Evolutionary conservation across 2,329 filamentous ascomycete genomes (phyloP).

Genomic region (Curvularia hawaiiensis): DNA sequence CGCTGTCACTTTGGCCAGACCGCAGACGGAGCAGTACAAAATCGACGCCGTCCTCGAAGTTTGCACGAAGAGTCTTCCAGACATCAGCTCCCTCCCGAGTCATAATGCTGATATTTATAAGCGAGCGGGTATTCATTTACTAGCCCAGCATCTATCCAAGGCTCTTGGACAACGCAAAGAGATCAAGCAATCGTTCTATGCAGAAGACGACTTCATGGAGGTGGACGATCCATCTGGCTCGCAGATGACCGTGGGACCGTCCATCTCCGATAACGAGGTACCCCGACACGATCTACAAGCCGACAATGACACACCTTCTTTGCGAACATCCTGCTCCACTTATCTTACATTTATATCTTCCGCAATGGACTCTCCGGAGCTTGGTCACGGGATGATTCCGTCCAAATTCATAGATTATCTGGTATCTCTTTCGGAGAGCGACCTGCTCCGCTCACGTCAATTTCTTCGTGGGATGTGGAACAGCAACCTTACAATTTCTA

Average conservation of each 20-base stretch:
- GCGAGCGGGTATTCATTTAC: slow-evolving; percentile 40
- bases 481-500: slow-evolving; percentile 29
- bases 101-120: slow-evolving; percentile 28
- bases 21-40: slow-evolving; percentile 50
- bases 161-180: slow-evolving; percentile 37
- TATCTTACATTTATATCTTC: slow-evolving; percentile 39
- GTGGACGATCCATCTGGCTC: slow-evolving; percentile 69
- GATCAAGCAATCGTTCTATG: slow-evolving; percentile 40
- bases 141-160: slow-evolving; percentile 39
- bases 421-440: slow-evolving; percentile 32
- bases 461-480: slow-evolving; percentile 36
- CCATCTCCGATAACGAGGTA: slow-evolving; percentile 44
- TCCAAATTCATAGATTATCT: slow-evolving; percentile 36
- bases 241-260: slow-evolving; percentile 57
- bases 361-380: slow-evolving; percentile 15
- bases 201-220: slow-evolving; percentile 64
- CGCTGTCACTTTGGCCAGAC: slow-evolving; percentile 41
- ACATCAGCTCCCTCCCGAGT: slow-evolving; percentile 23
- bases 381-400: slow-evolving; percentile 27
- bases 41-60: slow-evolving; percentile 51
- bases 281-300: slow-evolving; percentile 54
- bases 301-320: slow-evolving; percentile 30
- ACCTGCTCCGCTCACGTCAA: slow-evolving; percentile 38
- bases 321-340: slow-evolving; percentile 37
- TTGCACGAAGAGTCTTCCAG: slow-evolving; percentile 41